Base-by-base conservation (phyloP, 2,329 filamentous ascomycete species). In the Botrytis byssoidea region DNA sequence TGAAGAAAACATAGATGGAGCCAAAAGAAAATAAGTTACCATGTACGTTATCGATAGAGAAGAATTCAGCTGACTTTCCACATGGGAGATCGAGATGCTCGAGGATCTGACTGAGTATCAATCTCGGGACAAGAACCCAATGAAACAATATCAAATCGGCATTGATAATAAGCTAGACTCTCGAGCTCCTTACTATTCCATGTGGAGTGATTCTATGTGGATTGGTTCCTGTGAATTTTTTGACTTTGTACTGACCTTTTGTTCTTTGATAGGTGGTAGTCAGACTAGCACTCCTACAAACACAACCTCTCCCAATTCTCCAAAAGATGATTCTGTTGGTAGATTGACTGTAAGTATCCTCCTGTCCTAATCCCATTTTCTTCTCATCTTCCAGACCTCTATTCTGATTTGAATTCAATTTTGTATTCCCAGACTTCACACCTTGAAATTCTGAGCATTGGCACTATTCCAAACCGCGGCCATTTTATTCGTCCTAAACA, bases 331-430 rank as follows among this genome's bases (percentile, higher is more conserved):
- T 59, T 25, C 37, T 69, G 20, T 57, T 44, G 48, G 25, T 57
- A 69, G 51, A 69, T 44, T 69, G 66, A 69, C 48, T 57, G 66
- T 42, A 42, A 69, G 66, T 69, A 32, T 57, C 18, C 16, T 25
- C 44, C n/a, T 14, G 6, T 67, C 65, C 22, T 29, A 32, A 10
- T n/a, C 3, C 44, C 66, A 69, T 4, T 8, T 42, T 57, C 35
- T 42, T 42, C 35, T 40, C n/a, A 10, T 35, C 16, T 40, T 35
- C 46, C 10, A 55, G 8, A 18, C 18, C 35, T 57, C 3, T 7
- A 59, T 59, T 32, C 29, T 42, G 14, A n/a, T 51, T 44, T 48
- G 14, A 25, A 32, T 66, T 48, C 6, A 37, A 25, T 18, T 29
- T 55, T 67, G 10, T 6, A 10, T 20, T 57, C 22, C 14, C 35